Conservation (phyloP, 192 early-diverging fungal species). For the Entophlyctis helioformis region DNA sequence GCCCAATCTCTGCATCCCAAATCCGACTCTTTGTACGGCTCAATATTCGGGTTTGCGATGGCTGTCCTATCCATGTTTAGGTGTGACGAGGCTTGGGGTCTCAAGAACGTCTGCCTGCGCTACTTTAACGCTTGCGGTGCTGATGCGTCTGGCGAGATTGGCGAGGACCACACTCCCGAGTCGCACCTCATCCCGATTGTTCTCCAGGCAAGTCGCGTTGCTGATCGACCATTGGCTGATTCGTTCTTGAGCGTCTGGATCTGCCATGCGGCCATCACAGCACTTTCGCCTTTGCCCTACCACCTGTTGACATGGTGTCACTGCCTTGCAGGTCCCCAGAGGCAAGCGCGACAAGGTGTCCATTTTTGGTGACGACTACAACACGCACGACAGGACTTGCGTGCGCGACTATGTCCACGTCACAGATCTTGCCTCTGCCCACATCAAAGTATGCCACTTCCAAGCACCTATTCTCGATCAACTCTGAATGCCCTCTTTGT, state of each 20-base stretch:
- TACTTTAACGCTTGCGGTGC: slow-evolving; percentile 97
- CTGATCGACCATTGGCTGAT: too few species aligned
- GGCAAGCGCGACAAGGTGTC: slow-evolving; percentile 72
- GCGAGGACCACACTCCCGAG: slow-evolving; percentile 79
- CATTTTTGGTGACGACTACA: slow-evolving; percentile 89
- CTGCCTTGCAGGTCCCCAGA: slow-evolving; percentile 66
- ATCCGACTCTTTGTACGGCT: slow-evolving; percentile 3
- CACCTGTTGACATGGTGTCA: too few species aligned
- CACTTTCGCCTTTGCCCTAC: too few species aligned
- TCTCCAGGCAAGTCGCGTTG: slow-evolving; percentile 35
- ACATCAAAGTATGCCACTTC: slow-evolving; percentile 45
- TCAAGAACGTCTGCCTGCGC: slow-evolving; percentile 44
- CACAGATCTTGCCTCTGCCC: slow-evolving; percentile 80
- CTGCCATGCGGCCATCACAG: too few species aligned
- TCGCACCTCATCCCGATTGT: slow-evolving; percentile 89
- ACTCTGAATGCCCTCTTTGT: too few species aligned
- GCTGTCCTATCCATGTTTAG: too few species aligned
- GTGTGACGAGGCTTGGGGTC: slow-evolving; percentile 32
- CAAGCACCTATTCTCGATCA: too few species aligned
- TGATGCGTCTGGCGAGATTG: slow-evolving; percentile 78
- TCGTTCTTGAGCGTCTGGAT: too few species aligned
- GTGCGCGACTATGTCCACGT: slow-evolving; percentile 96
- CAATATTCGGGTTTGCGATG: too few species aligned
- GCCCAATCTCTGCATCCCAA: background rate
- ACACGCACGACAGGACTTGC: slow-evolving; percentile 82